Evolutionary conservation across 805 yeast genomes (phyloP).

Genomic region (Saccharomycopsis sp.): DNA sequence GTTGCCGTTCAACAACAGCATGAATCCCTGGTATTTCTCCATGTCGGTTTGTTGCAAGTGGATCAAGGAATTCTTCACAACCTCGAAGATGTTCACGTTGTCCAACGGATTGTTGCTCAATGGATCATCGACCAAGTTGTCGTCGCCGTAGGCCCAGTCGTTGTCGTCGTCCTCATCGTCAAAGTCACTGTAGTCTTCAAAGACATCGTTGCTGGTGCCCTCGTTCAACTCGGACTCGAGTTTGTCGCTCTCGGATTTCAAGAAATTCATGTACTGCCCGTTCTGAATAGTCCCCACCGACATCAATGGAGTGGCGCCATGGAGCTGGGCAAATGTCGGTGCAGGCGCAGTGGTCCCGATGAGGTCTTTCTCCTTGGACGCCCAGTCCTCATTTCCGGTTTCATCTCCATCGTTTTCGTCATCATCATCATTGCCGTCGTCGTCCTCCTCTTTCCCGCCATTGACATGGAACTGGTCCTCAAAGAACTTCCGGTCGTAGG

Average conservation of each 20-base stretch:
- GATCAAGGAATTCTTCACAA: slow-evolving; percentile 48
- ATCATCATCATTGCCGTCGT: slow-evolving; percentile 28
- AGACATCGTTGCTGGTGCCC: neutral
- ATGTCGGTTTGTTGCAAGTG: slow-evolving; percentile 41
- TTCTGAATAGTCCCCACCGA: slow-evolving; percentile 4
- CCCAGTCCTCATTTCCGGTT: too few species aligned
- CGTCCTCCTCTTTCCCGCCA: slow-evolving; percentile 26
- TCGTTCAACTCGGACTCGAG: slow-evolving; percentile 5
- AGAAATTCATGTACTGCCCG: slow-evolving; percentile 11
- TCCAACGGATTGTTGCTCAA: slow-evolving; percentile 75
- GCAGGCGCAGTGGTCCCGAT: slow-evolving; percentile 1
- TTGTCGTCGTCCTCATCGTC: slow-evolving; percentile 32
- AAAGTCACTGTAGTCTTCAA: slow-evolving; percentile 21
- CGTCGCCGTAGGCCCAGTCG: slow-evolving; percentile 35
- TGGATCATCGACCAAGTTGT: slow-evolving; percentile 76
- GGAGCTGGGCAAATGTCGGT: neutral
- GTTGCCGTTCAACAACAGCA: slow-evolving; percentile 26
- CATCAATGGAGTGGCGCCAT: too few species aligned
- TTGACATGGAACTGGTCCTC: slow-evolving; percentile 26
- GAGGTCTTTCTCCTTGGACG: slow-evolving; percentile 10
- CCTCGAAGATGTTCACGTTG: slow-evolving; percentile 57
- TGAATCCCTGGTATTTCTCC: slow-evolving; percentile 39
- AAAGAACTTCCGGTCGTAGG: slow-evolving; percentile 25
- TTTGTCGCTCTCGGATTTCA: slow-evolving; percentile 6
- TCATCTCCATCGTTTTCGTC: slow-evolving; percentile 22